Evolutionary conservation across 768 basidiomycete genomes (phyloP), one percentile per base, ranked within the genome.

Genomic region (Mycena vitilis): DNA sequence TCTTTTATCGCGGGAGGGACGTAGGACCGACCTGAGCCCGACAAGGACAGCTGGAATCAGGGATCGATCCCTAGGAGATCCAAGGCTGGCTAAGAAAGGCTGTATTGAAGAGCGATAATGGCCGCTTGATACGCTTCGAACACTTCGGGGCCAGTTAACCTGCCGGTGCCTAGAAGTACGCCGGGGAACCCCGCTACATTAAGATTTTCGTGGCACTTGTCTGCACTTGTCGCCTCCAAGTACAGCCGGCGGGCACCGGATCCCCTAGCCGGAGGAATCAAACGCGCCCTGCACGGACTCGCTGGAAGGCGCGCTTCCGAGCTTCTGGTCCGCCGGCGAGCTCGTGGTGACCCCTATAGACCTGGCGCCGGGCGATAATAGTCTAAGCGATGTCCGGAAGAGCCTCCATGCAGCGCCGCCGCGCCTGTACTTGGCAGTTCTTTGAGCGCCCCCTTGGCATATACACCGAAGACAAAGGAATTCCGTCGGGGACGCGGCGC

Each of bases 191-290:
- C 89, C 40, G 78, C 80, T 4, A 78, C 74, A 34, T 80, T 71
- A 8, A 93, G 83, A 38, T 84, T 82, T 0, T 62, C 69, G 49
- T 93, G 82, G 70, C 91, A 93, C 56, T 86, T 81, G 71, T 92
- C n/a, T n/a, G n/a, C n/a, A n/a, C n/a, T n/a, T n/a, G n/a, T n/a
- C n/a, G n/a, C n/a, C n/a, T n/a, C 82, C 48, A 73, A 73, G 63
- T 93, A 94, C 18, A 93, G 82, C 0, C 77, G 75, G 36, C 77
- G 66, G 0, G 6, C 87, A 89, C 68, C 91, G 91, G 38, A 85
- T 81, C 47, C 91, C 92, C 74, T 93, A 90, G 11, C 92, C 93
- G 18, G 91, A 89, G 76, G 91, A 93, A 5, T 92, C 88, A 18
- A 45, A 45, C 15, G 18, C 44, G 44, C 3, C 44, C 44, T 20